These are phyloP conservation scores for Skeletonema menzelii DNA, from an alignment of 108 stramenopile species.

Conservation along the genomic window DNA sequence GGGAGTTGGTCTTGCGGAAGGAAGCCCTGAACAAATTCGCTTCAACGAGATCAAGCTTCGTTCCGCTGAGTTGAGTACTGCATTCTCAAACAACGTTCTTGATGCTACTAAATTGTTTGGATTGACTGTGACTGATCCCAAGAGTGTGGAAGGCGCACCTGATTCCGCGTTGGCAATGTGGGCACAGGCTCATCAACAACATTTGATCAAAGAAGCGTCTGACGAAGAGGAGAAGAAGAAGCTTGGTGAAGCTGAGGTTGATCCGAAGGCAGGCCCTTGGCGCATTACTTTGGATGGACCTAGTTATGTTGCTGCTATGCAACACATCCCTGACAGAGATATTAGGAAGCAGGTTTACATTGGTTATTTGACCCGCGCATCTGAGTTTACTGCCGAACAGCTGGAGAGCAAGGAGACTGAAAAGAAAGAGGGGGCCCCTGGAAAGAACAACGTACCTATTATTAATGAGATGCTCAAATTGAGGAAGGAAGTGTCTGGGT, in stretches of 20 bases:
- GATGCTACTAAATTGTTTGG: constrained; percentile 95
- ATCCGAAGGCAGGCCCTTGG: constrained; percentile 91
- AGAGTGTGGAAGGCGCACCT: constrained; percentile 88
- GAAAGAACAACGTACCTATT: constrained; percentile 88
- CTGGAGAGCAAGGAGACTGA: constrained; percentile 30
- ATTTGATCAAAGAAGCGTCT: constrained; percentile 45
- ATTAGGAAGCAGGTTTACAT: constrained; percentile 92
- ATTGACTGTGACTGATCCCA: constrained; percentile 66
- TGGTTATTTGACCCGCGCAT: constrained; percentile 87
- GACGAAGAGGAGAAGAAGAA: constrained; percentile 43
- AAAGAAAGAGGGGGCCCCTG: constrained; percentile 27
- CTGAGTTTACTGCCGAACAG: constrained; percentile 49
- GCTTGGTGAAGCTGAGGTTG: constrained; percentile 61
- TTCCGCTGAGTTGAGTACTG: constrained; percentile 83
- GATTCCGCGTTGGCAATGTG: constrained; percentile 89
- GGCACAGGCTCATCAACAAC: constrained; percentile 72
- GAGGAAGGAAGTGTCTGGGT: constrained; percentile 75
- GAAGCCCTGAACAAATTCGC: constrained; percentile 67
- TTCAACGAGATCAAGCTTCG: constrained; percentile 96
- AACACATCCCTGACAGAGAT: constrained; percentile 81
- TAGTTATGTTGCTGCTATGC: constrained; percentile 93
- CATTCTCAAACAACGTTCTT: constrained; percentile 95
- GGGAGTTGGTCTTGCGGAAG: constrained; percentile 93
- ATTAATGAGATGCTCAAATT: constrained; percentile 90
- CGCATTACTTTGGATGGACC: constrained; percentile 93